These are phyloP conservation scores for Rhynchospora breviuscula DNA, from an alignment of 176 grass and related monocot species.

Conservation along the genomic window DNA sequence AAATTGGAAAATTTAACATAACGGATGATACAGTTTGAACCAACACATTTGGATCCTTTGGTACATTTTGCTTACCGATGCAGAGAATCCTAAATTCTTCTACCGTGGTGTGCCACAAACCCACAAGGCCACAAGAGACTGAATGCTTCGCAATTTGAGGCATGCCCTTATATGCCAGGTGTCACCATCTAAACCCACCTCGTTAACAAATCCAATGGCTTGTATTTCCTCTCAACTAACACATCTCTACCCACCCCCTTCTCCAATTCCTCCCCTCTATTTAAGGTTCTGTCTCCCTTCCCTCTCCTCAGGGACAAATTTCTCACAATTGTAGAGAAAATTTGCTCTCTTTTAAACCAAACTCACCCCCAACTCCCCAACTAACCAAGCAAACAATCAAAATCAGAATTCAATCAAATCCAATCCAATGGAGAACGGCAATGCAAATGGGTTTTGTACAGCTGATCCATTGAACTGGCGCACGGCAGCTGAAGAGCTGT, in stretches of 20 bases:
- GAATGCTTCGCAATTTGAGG: too few species aligned
- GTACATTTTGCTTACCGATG: too few species aligned
- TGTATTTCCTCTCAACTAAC: conserved; percentile 29
- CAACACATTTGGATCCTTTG: too few species aligned
- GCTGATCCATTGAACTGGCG: conserved; percentile 69
- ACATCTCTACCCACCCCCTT: conserved; percentile 36
- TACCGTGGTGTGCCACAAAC: too few species aligned
- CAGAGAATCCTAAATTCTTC: too few species aligned
- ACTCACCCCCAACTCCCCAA: conserved; percentile 33
- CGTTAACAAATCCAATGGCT: conserved; percentile 26
- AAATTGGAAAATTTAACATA: too few species aligned
- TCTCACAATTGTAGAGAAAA: background rate
- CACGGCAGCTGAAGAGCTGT: conserved; percentile 34
- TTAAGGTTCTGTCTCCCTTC: conserved; percentile 31
- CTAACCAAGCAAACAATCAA: background rate
- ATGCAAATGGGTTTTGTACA: conserved; percentile 30
- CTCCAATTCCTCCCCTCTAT: conserved; percentile 31
- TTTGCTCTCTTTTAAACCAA: conserved; percentile 22
- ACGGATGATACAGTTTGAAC: too few species aligned
- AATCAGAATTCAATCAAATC: too few species aligned
- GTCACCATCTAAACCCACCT: background rate
- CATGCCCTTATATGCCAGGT: background rate
- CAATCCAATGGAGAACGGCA: conserved; percentile 9
- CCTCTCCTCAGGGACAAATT: conserved; percentile 38
- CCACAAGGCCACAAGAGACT: too few species aligned